A percentile compares a stretch with the other conserved stretches of the same genome.
Evolutionary conservation across 176 grass and related monocot genomes (phyloP).

Genomic region (Zoysia pacifica): DNA sequence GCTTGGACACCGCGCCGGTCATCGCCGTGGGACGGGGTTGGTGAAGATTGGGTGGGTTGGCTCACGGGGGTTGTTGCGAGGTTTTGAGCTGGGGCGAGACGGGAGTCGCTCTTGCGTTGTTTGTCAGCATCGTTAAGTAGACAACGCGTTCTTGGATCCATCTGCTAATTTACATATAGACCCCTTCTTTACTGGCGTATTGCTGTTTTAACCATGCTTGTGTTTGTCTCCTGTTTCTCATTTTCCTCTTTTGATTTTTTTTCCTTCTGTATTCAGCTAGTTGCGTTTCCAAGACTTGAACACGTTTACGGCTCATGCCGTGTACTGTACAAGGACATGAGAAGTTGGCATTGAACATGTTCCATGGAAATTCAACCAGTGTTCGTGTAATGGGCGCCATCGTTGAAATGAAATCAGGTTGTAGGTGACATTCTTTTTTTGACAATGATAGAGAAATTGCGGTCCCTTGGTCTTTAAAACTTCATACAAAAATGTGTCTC

Average conservation of each 20-base stretch:
- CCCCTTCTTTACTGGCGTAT: fast-evolving
- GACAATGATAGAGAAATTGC: neutral
- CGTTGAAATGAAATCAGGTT: neutral
- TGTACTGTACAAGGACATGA: neutral
- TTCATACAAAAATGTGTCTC: neutral
- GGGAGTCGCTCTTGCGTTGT: neutral
- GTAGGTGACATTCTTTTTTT: neutral
- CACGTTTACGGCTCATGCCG: neutral
- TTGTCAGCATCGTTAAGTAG: constrained; percentile 40
- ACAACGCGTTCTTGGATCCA: neutral
- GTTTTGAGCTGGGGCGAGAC: constrained; percentile 9
- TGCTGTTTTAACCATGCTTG: fast-evolving
- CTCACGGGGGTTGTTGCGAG: constrained; percentile 41
- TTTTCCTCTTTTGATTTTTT: neutral
- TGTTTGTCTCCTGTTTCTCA: neutral
- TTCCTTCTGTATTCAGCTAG: neutral
- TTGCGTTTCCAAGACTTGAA: neutral
- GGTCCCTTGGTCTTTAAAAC: no score
- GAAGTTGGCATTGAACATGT: neutral
- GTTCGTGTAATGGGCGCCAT: neutral
- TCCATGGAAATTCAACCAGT: neutral
- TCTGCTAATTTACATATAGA: neutral
- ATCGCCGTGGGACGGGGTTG: constrained; percentile 41
- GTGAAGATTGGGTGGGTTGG: constrained; percentile 28
- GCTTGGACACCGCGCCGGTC: constrained; percentile 49